Percentiles rank a stretch among this genome's conserved stretches.
Evolutionary conservation across 257 asterid genomes (phyloP).

Genomic region (Cynanchum wilfordii): DNA sequence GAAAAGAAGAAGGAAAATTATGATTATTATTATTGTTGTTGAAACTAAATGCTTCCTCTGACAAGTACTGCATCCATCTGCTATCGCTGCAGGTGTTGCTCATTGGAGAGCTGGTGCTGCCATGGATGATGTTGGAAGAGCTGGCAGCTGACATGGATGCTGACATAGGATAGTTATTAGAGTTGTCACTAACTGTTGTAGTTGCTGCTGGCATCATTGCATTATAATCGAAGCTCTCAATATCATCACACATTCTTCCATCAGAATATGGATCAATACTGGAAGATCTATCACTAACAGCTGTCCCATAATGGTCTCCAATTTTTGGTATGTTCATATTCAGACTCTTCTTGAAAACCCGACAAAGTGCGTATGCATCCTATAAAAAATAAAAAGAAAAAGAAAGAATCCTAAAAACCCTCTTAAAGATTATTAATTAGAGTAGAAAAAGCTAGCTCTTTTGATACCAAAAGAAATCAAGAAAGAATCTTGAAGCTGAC

Average conservation of each 20-base stretch:
- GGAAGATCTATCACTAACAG: slow-evolving; percentile 52
- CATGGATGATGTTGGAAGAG: slow-evolving; percentile 34
- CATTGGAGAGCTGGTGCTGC: slow-evolving; percentile 22
- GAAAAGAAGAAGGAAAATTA: slow-evolving; percentile 24
- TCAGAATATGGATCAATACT: slow-evolving; percentile 50
- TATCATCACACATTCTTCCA: slow-evolving; percentile 40
- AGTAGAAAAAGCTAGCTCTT: background rate
- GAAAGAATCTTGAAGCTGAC: background rate
- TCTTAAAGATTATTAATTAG: background rate
- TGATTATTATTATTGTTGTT: slow-evolving; percentile 8
- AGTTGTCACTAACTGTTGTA: slow-evolving; percentile 7
- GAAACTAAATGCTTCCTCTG: slow-evolving; percentile 65
- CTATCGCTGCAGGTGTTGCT: slow-evolving; percentile 25
- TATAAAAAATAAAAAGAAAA: slow-evolving; percentile 21
- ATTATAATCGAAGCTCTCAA: slow-evolving; percentile 43
- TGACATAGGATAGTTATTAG: slow-evolving; percentile 22
- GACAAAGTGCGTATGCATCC: slow-evolving; percentile 97
- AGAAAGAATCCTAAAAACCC: background rate
- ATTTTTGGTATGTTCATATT: slow-evolving; percentile 53
- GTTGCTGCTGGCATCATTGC: slow-evolving; percentile 17
- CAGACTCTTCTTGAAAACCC: slow-evolving; percentile 89
- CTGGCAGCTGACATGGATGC: slow-evolving; percentile 22
- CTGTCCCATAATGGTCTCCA: slow-evolving; percentile 46
- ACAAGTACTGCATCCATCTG: slow-evolving; percentile 73
- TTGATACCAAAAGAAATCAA: slow-evolving; percentile 2